Conservation (phyloP, 352 stramenopile genomes). For the Blastocystis sp. region DNA sequence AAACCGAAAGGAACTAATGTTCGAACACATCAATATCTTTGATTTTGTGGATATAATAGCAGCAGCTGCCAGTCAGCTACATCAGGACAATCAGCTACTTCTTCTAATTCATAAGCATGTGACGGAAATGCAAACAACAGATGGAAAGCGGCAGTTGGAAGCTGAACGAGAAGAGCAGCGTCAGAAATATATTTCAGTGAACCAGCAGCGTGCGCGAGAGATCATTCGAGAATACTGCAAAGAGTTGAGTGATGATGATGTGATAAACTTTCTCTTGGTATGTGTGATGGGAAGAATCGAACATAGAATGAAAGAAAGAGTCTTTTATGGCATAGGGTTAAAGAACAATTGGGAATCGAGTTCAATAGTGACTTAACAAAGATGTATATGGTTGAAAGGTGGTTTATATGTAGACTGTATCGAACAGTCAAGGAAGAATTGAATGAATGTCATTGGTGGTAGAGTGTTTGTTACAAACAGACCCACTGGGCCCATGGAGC, state of each 20-base stretch:
- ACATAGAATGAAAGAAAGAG: not conserved
- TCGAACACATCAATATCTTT: not conserved
- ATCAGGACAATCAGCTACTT: constrained; percentile 39
- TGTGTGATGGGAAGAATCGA: not conserved
- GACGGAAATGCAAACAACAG: not conserved
- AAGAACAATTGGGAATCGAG: not conserved
- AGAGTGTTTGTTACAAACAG: constrained; percentile 38
- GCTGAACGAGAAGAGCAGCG: not conserved
- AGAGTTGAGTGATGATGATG: not conserved
- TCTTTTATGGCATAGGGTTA: not conserved
- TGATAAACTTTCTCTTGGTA: not conserved
- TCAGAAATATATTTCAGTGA: not conserved
- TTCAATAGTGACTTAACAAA: not conserved
- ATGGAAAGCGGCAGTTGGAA: not conserved
- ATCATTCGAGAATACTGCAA: not conserved
- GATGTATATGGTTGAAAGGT: not conserved
- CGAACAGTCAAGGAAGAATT: not conserved
- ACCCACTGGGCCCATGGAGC: constrained; percentile 50
- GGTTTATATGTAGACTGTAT: not conserved
- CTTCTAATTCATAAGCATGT: not conserved
- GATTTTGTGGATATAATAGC: constrained; percentile 32
- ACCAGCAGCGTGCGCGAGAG: not conserved
- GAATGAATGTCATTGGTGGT: constrained; percentile 21
- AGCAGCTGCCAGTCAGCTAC: not conserved
- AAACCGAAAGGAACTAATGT: not conserved